Evolutionary conservation across 192 early-diverging fungal species (phyloP), one percentile per base, ranked within the genome.

Genomic region (Umbelopsis sp.): DNA sequence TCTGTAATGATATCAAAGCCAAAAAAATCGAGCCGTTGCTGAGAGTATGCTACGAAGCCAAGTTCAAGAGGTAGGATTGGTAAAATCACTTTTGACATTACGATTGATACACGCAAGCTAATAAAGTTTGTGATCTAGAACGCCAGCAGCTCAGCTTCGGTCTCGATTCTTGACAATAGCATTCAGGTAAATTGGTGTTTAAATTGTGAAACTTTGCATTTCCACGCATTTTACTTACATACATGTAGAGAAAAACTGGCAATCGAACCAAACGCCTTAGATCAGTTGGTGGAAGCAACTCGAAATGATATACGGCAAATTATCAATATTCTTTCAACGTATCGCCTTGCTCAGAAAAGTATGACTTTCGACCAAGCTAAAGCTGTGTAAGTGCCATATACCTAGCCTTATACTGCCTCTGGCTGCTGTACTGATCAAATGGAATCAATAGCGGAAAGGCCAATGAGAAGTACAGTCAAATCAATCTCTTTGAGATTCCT

Each of bases 291-390:
- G 21, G 76, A 82, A 68, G 83, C 85, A 7, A 95, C 97, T 0
- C 87, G 88, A 45, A 90, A 89, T 26, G 98, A 99, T 79, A 96
- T 99, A 78, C 92, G 98, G 4, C 98, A 99, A 81, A 90, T 98
- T 66, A 84, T 99, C 59, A 98, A 97, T 75, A 83, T 97, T 69
- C 73, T 99, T 59, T 97, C 96, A 1, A 94, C 92, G n/a, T 99
- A 93, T 79, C 86, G 93, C 52, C 77, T 97, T 45, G 79, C 79
- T 22, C 77, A 83, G 49, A 78, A 78, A 22, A 78, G 79, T 2
- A 89, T 99, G 86, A 78, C 85, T 22, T 98, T 89, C 74, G 90
- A 96, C 71, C 84, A 96, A 70, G 90, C 91, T 43, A 93, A 95
- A 71, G 79, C 78, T 26, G 69, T 94, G 86, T 92, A 85, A 41